Conservation (phyloP, 192 early-diverging fungal species). For the Backusella luteola region DNA sequence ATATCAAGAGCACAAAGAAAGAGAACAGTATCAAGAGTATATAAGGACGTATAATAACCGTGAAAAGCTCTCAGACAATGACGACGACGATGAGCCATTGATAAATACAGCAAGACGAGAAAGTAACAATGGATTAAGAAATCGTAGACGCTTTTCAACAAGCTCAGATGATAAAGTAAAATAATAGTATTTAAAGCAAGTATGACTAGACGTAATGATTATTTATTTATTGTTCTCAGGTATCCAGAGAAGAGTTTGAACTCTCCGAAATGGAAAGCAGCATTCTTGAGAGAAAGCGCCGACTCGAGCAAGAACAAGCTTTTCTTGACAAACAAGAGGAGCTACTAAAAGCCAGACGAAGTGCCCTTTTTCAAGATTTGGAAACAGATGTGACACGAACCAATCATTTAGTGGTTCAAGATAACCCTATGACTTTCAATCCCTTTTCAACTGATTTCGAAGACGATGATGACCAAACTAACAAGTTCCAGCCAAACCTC, state of each 20-base stretch:
- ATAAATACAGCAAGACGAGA: background rate
- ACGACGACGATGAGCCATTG: background rate
- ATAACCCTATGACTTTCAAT: background rate
- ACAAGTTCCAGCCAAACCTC: background rate
- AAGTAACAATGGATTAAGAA: background rate
- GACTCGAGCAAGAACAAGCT: background rate
- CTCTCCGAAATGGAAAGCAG: conserved; percentile 4
- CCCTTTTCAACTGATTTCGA: conserved; percentile 5
- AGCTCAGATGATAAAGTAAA: background rate
- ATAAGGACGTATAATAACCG: background rate
- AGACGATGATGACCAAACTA: background rate
- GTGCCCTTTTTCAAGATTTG: conserved; percentile 3
- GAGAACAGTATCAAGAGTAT: background rate
- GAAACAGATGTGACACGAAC: background rate
- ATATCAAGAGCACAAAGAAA: background rate
- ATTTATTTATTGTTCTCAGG: background rate
- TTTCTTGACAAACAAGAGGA: conserved; percentile 5
- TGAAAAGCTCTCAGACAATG: background rate
- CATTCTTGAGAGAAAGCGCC: background rate
- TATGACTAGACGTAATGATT: no score
- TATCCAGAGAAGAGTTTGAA: conserved; percentile 2
- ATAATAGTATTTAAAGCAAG: background rate
- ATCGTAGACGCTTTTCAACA: background rate
- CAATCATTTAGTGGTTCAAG: background rate
- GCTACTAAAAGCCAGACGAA: background rate